Percentiles rank a stretch among this genome's conserved stretches.
Evolutionary conservation across 2,329 filamentous ascomycete species (phyloP).

Genomic region (Escovopsis sp.): DNA sequence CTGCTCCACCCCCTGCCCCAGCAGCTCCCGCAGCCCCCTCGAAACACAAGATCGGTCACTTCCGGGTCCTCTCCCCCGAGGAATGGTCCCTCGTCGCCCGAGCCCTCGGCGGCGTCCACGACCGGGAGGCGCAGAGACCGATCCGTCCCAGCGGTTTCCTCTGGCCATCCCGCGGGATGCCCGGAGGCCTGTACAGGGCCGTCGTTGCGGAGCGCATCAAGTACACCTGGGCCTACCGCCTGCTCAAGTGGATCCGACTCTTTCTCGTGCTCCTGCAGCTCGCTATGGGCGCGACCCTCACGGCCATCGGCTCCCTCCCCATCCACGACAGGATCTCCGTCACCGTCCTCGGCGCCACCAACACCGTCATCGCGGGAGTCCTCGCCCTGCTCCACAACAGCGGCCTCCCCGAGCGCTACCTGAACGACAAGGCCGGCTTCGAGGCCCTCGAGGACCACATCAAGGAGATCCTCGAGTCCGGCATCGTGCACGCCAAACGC

Average conservation of each 20-base stretch:
- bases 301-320: constrained; percentile 31
- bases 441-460: constrained; percentile 33
- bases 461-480: constrained; percentile 32
- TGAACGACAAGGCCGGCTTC: constrained; percentile 33
- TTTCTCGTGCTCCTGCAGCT: constrained; percentile 32
- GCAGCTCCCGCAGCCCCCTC: constrained; percentile 1
- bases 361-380: constrained; percentile 34
- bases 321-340: constrained; percentile 23
- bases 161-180: constrained; percentile 33
- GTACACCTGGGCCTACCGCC: constrained; percentile 28
- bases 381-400: constrained; percentile 38
- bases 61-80: constrained; percentile 25
- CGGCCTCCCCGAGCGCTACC: constrained; percentile 35
- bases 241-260: constrained; percentile 28
- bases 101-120: constrained; percentile 30
- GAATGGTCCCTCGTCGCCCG: constrained; percentile 33
- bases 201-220: constrained; percentile 28
- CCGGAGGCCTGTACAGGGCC: constrained; percentile 33
- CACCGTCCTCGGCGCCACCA: constrained; percentile 33
- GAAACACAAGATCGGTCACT: constrained; percentile 7
- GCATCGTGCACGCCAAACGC: constrained; percentile 26
- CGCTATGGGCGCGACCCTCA: constrained; percentile 31
- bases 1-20: neutral
- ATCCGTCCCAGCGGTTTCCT: constrained; percentile 25
- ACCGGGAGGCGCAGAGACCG: constrained; percentile 27